phyloP scores from a whole-genome alignment of 257 asterid species.

The Anisodus tanguticus region DNA sequence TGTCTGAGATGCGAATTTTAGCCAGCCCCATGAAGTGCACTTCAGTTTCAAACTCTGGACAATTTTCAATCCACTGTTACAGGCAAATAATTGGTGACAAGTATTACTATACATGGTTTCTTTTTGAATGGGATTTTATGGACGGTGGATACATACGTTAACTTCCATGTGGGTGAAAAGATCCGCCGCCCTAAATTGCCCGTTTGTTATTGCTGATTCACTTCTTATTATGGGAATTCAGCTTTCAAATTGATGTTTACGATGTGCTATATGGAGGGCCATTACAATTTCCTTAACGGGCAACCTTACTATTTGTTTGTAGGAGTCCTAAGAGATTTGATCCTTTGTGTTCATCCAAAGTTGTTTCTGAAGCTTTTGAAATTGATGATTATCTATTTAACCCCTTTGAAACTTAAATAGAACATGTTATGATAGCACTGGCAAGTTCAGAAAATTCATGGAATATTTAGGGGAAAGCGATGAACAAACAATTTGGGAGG shows the following conservation, averaged over 20 bases:
- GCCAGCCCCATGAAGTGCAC: conserved; percentile 21
- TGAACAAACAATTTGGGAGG: neutral
- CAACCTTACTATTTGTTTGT: neutral
- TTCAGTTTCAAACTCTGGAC: conserved; percentile 16
- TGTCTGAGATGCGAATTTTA: conserved; percentile 8
- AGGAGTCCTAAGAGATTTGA: neutral
- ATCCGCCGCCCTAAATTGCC: neutral
- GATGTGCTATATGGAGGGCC: neutral
- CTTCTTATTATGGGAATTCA: conserved; percentile 1
- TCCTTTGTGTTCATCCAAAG: neutral
- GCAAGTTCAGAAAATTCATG: neutral
- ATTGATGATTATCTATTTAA: neutral
- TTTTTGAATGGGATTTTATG: neutral
- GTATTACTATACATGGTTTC: conserved; percentile 13
- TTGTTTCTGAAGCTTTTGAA: neutral
- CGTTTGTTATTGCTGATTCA: conserved; percentile 18
- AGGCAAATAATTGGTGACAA: conserved; percentile 22
- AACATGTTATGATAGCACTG: neutral
- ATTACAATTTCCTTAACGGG: neutral
- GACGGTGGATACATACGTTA: neutral
- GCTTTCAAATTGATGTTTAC: neutral
- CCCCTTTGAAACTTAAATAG: neutral
- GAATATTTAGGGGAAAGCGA: neutral
- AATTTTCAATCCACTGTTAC: conserved; percentile 12
- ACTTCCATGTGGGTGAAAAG: conserved; percentile 8